Evolutionary conservation across 1,284 basidiomycete species (phyloP), one percentile per base, ranked within the genome.

Genomic region (Pisolithus thermaeus): DNA sequence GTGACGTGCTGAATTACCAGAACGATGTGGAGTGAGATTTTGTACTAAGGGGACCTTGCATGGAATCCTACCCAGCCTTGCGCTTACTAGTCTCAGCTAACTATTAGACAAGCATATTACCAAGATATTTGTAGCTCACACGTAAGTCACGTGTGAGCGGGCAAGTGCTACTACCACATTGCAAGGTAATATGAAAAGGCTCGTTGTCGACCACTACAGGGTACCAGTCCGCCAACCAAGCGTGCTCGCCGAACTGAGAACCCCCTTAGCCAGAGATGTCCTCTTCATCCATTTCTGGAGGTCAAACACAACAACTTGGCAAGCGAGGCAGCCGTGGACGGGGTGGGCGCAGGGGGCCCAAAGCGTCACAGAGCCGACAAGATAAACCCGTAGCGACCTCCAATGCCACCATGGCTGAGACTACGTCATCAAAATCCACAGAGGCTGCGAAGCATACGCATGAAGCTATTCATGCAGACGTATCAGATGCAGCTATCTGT

Each of bases 401-500:
- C 35, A 30, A 3, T n/a, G 12, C 20, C 40, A 23, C 42, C n/a
- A 5, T 25, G 12, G 39, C 47, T 28, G 45, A 49, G 7, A n/a
- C 35, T 11, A 4, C 37, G 2, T 39, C 39, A 3, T 39, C 32
- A 20, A 23, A 47, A 2, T 22, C 32, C 16, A 46, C 46, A n/a
- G 54, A 50, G 0, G 35, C 52, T 12, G 35, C 16, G 45, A 46
- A 47, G 39, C 47, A 47, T 39, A 40, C 46, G 14, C 52, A 45
- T 2, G 54, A 53, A 0, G 54, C 57, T 2, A 51, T 55, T 12
- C 20, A 41, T 4, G 57, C 57, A 16, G 58, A 56, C 4, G 61
- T 58, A 4, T 72, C 75, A 46, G 76, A 78, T 62, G 64, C 71
- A 44, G 60, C 68, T 14, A 67, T 87, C 4, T 99, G 97, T 72